Evolutionary conservation across 352 stramenopile species (phyloP).

Genomic region (Phytophthora quininea): DNA sequence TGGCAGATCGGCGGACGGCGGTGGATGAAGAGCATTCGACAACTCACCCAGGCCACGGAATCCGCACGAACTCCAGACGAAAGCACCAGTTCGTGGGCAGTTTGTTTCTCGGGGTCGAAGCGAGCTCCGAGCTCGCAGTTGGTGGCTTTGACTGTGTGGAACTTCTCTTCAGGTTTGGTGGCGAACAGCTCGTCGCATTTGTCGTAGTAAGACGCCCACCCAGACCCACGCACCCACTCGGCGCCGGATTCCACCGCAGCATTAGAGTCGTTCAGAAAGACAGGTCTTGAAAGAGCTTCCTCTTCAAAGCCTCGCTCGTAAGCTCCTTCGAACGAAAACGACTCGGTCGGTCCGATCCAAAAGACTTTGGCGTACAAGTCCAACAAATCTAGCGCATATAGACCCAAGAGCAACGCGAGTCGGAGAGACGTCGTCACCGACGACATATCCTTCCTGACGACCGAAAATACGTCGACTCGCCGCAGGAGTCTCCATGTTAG

Average conservation of each 20-base stretch:
- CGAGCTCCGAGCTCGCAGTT: constrained; percentile 29
- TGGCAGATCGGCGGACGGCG: constrained; percentile 60
- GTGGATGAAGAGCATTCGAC: constrained; percentile 58
- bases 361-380: constrained; percentile 42
- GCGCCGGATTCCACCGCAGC: constrained; percentile 12
- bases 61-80: constrained; percentile 51
- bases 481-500: no score
- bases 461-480: not conserved
- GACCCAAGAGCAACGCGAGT: constrained; percentile 20
- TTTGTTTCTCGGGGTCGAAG: constrained; percentile 10
- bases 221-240: constrained; percentile 25
- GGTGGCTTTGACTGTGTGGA: constrained; percentile 36
- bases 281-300: constrained; percentile 20
- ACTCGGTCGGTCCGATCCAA: constrained; percentile 44
- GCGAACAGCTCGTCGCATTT: constrained; percentile 40
- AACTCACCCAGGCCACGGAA: constrained; percentile 58
- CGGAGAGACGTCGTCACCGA: constrained; percentile 19
- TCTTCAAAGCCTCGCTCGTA: constrained; percentile 27
- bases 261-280: constrained; percentile 11
- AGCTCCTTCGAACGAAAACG: constrained; percentile 39
- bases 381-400: constrained; percentile 42
- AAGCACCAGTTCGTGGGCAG: constrained; percentile 44
- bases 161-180: constrained; percentile 21
- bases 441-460: not conserved
- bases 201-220: constrained; percentile 44